Evolutionary conservation across 768 basidiomycete genomes (phyloP).

Genomic region (Boletus fagicola): DNA sequence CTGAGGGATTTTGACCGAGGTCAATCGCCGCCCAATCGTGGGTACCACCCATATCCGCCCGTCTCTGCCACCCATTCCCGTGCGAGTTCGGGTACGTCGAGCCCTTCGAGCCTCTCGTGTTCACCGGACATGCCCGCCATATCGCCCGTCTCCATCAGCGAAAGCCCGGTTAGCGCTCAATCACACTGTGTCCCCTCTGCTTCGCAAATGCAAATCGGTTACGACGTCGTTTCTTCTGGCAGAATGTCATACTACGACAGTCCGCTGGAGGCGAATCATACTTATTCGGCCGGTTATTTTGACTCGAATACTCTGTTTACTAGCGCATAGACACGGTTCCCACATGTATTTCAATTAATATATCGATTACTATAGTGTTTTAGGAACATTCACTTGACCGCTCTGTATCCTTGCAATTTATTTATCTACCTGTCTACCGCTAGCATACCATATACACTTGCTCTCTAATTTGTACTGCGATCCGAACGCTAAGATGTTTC

Average conservation of each 20-base stretch:
- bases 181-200: conserved; percentile 24
- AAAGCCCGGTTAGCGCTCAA: conserved; percentile 11
- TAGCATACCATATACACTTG: conserved; percentile 18
- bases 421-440: conserved; percentile 18
- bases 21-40: conserved; percentile 45
- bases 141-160: conserved; percentile 19
- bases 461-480: conserved; percentile 18
- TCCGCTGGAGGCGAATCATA: conserved; percentile 21
- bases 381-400: conserved; percentile 16
- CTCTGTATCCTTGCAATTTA: conserved; percentile 28
- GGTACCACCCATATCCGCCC: conserved; percentile 57
- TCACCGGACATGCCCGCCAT: conserved; percentile 30
- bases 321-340: conserved; percentile 17
- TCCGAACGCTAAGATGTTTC: conserved; percentile 4
- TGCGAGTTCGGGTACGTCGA: conserved; percentile 30
- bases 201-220: conserved; percentile 20
- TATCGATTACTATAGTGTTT: conserved; percentile 21
- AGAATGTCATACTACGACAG: conserved; percentile 30
- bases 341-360: conserved; percentile 11
- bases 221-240: conserved; percentile 26
- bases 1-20: conserved; percentile 50
- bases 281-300: conserved; percentile 22
- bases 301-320: conserved; percentile 26
- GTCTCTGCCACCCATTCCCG: conserved; percentile 28
- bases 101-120: conserved; percentile 29